These are phyloP conservation scores for Oleoguttula mirabilis DNA, from an alignment of 495 filamentous ascomycete species.

Conservation along the genomic window DNA sequence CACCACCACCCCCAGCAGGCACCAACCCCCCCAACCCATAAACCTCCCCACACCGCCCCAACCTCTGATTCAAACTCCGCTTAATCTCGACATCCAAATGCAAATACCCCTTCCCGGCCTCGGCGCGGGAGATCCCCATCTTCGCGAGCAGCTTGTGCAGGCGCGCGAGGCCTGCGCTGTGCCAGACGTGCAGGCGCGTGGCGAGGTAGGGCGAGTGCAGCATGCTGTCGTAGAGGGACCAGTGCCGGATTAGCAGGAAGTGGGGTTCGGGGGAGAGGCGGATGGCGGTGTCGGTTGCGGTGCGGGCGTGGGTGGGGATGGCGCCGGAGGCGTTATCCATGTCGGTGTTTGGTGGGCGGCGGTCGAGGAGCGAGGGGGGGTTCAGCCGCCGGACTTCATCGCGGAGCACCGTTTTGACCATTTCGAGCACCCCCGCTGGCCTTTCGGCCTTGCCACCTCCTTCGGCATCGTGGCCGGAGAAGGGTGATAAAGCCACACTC, in stretches of 20 bases:
- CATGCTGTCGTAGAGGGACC: conserved; percentile 98
- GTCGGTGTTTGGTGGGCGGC: conserved; percentile 31
- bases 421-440: conserved; percentile 60
- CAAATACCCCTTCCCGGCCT: conserved; percentile 89
- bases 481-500: conserved; percentile 67
- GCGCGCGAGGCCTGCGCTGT: conserved; percentile 71
- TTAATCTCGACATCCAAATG: conserved; percentile 99
- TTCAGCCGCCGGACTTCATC: conserved; percentile 94
- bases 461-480: neutral
- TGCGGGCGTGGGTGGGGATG: conserved; percentile 78
- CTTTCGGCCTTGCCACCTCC: neutral
- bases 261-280: conserved; percentile 86
- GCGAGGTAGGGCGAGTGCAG: conserved; percentile 94
- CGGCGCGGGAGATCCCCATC: conserved; percentile 88
- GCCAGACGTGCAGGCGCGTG: conserved; percentile 86
- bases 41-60: conserved; percentile 77
- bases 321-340: conserved; percentile 41
- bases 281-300: conserved; percentile 84
- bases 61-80: conserved; percentile 66
- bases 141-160: conserved; percentile 94
- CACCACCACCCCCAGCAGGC: conserved; percentile 43
- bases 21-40: conserved; percentile 91
- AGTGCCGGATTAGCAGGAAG: conserved; percentile 87
- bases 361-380: conserved; percentile 57
- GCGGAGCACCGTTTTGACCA: conserved; percentile 69